phyloP scores from a whole-genome alignment of 306 rosid species.

The Vicia villosa region DNA sequence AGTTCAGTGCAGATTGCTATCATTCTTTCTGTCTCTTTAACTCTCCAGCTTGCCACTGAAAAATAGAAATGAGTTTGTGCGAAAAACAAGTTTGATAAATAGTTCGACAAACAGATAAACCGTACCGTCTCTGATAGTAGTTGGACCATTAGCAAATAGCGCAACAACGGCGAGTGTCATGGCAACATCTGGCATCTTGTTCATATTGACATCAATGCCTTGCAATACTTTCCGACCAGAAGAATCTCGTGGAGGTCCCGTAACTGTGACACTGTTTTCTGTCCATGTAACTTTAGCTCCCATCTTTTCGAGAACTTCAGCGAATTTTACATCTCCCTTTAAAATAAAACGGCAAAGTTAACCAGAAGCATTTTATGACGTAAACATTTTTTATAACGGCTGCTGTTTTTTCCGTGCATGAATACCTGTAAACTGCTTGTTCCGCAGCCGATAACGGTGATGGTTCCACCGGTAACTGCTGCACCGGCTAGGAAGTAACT shows the following conservation, averaged over 20 bases:
- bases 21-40: slow-evolving; percentile 99
- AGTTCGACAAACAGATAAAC: slow-evolving; percentile 27
- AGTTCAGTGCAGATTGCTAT: slow-evolving; percentile 99
- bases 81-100: slow-evolving; percentile 21
- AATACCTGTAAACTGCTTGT: slow-evolving; percentile 98
- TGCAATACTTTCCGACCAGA: slow-evolving; percentile 61
- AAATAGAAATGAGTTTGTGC: slow-evolving; percentile 25
- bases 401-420: neutral
- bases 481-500: slow-evolving; percentile 99
- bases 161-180: slow-evolving; percentile 99
- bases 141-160: slow-evolving; percentile 84
- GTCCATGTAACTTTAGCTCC: slow-evolving; percentile 97
- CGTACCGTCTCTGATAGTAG: slow-evolving; percentile 92
- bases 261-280: slow-evolving; percentile 85
- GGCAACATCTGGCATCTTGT: slow-evolving; percentile 99
- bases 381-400: too few species aligned
- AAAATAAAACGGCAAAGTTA: slow-evolving; percentile 27
- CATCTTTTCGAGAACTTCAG: slow-evolving; percentile 97
- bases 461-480: slow-evolving; percentile 97
- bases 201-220: slow-evolving; percentile 93
- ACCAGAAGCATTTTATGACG: neutral
- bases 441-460: slow-evolving; percentile 95
- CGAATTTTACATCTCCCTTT: slow-evolving; percentile 96
- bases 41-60: slow-evolving; percentile 99
- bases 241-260: slow-evolving; percentile 77